Evolutionary conservation across 306 rosid genomes (phyloP).

Genomic region (Castanea sativa): DNA sequence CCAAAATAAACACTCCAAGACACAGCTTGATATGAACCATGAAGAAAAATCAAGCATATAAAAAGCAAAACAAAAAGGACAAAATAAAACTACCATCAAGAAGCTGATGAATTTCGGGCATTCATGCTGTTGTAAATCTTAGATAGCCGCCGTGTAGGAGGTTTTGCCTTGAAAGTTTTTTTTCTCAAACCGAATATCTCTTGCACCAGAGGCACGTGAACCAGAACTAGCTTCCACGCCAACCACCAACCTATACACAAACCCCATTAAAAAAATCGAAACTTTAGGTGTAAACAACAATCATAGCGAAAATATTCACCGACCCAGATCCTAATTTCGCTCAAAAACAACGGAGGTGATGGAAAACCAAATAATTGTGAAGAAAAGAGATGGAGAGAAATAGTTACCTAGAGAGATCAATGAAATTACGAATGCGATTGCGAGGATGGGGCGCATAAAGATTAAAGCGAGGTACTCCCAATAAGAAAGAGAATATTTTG

Average conservation of each 20-base stretch:
- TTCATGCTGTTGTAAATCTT: slow-evolving; percentile 49
- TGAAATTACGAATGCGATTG: slow-evolving; percentile 50
- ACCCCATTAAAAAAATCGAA: neutral
- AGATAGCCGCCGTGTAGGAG: slow-evolving; percentile 61
- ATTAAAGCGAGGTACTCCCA: slow-evolving; percentile 46
- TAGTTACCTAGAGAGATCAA: slow-evolving; percentile 55
- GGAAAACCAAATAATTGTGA: neutral
- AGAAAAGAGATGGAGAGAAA: neutral
- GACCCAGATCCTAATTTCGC: slow-evolving; percentile 12
- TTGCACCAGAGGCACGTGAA: slow-evolving; percentile 89
- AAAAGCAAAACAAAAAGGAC: neutral
- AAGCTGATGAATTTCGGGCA: slow-evolving; percentile 46
- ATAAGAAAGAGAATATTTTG: slow-evolving; percentile 18
- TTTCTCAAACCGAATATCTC: slow-evolving; percentile 72
- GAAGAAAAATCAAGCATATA: neutral
- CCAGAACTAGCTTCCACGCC: slow-evolving; percentile 89
- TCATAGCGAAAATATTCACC: neutral
- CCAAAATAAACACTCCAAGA: neutral
- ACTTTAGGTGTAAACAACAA: neutral
- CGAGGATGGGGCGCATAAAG: slow-evolving; percentile 61
- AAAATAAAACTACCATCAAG: slow-evolving; percentile 31
- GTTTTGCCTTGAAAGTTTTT: slow-evolving; percentile 56
- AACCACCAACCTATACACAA: slow-evolving; percentile 65
- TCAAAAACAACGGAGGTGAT: neutral
- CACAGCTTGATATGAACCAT: neutral